Conservation (phyloP, 1,284 basidiomycete species). For the Puccinia horiana region DNA sequence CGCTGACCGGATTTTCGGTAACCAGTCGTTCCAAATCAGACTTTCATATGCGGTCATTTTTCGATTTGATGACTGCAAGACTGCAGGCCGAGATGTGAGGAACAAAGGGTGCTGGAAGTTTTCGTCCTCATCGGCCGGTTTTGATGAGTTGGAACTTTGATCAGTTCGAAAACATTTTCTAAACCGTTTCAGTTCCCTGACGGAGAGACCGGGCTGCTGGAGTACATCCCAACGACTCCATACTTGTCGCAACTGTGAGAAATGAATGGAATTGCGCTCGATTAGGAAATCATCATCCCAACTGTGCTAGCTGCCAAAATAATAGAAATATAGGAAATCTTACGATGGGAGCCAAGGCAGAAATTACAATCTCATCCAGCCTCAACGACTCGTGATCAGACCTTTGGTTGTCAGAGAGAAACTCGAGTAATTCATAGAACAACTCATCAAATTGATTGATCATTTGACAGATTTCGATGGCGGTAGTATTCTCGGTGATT, state of each 20-base stretch:
- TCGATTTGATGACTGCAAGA: conserved; percentile 31
- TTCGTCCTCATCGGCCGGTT: conserved; percentile 46
- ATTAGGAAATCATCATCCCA: conserved; percentile 57
- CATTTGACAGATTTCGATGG: conserved; percentile 66
- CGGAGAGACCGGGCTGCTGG: conserved; percentile 67
- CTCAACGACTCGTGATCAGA: conserved; percentile 34
- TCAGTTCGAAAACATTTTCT: conserved; percentile 67
- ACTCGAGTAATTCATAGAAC: conserved; percentile 70
- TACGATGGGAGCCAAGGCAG: conserved; percentile 77
- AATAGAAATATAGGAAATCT: conserved; percentile 55
- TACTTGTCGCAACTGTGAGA: conserved; percentile 65
- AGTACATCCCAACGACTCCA: conserved; percentile 73
- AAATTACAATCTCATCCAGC: conserved; percentile 88
- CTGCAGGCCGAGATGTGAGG: neutral
- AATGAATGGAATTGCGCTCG: conserved; percentile 47
- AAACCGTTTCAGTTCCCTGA: conserved; percentile 68
- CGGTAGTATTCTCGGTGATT: conserved; percentile 32
- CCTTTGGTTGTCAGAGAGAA: conserved; percentile 72
- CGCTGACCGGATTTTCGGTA: conserved; percentile 84
- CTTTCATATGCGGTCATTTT: conserved; percentile 93
- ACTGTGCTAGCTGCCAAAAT: conserved; percentile 51
- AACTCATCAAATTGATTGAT: conserved; percentile 72
- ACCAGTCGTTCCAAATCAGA: conserved; percentile 89
- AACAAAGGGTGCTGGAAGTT: conserved; percentile 26
- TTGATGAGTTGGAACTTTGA: conserved; percentile 8